A percentile compares a stretch with the other conserved stretches of the same genome.
Conservation (phyloP, 2,329 filamentous ascomycete genomes). For the Colletotrichum salicis region DNA sequence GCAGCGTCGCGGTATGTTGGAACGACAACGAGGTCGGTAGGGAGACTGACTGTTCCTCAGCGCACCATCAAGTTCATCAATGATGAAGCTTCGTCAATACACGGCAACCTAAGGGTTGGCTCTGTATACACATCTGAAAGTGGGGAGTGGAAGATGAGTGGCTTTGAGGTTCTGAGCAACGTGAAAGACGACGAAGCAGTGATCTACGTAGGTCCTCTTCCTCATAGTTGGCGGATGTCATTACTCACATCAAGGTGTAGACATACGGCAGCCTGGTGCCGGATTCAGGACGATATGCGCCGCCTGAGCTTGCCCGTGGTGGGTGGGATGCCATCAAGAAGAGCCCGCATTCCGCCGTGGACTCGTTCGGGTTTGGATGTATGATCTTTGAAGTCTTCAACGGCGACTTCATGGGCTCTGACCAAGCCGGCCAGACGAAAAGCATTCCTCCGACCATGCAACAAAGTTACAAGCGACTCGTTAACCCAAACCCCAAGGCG, state of each 20-base stretch:
- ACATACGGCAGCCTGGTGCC: slow-evolving; percentile 89
- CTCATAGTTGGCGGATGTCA: too few species aligned
- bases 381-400: slow-evolving; percentile 94
- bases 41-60: slow-evolving; percentile 50
- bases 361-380: slow-evolving; percentile 87
- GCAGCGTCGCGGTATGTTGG: slow-evolving; percentile 77
- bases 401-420: slow-evolving; percentile 78
- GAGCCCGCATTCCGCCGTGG: slow-evolving; percentile 81
- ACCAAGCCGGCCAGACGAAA: slow-evolving; percentile 87
- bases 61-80: slow-evolving; percentile 97
- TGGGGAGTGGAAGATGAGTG: slow-evolving; percentile 96
- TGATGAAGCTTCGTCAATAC: slow-evolving; percentile 88
- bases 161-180: slow-evolving; percentile 92
- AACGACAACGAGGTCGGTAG: not conserved
- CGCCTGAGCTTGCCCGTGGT: slow-evolving; percentile 84
- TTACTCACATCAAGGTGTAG: slow-evolving; percentile 52
- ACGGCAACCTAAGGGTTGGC: slow-evolving; percentile 84
- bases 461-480: slow-evolving; percentile 87
- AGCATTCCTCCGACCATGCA: slow-evolving; percentile 90
- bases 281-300: slow-evolving; percentile 83
- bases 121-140: slow-evolving; percentile 95
- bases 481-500: slow-evolving; percentile 89
- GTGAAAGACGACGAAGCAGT: slow-evolving; percentile 96
- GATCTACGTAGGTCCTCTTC: slow-evolving; percentile 67
- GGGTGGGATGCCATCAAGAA: slow-evolving; percentile 95